Evolutionary conservation across 176 grass and related monocot genomes (phyloP).

Genomic region (Phragmites australis): DNA sequence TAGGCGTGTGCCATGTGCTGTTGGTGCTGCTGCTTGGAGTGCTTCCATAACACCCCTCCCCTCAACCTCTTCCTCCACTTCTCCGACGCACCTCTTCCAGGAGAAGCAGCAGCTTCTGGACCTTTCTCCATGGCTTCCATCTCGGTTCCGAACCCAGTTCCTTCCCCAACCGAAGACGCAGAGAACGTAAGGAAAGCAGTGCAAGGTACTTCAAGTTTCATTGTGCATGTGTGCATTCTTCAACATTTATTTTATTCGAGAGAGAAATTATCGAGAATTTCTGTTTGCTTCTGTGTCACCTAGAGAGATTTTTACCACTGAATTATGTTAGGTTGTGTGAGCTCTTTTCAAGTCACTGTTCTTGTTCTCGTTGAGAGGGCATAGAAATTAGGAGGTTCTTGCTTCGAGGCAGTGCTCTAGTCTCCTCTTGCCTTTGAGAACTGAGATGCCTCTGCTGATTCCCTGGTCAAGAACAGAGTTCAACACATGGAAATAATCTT

Average conservation of each 20-base stretch:
- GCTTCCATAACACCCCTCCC: slow-evolving; percentile 59
- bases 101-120: not conserved
- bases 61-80: slow-evolving; percentile 50
- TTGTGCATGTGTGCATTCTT: too few species aligned
- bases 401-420: not conserved
- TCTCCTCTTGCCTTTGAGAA: not conserved
- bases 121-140: slow-evolving; percentile 63
- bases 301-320: too few species aligned
- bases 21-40: slow-evolving; percentile 56
- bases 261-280: too few species aligned
- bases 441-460: not conserved
- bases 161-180: slow-evolving; percentile 59
- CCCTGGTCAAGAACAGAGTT: not conserved
- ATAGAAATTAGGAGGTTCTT: not conserved
- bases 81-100: not conserved
- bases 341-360: too few species aligned
- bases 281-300: too few species aligned
- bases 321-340: too few species aligned
- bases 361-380: not conserved
- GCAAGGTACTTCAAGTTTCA: slow-evolving; percentile 41
- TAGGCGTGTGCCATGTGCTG: slow-evolving; percentile 46
- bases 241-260: not conserved
- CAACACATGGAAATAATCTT: too few species aligned
- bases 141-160: slow-evolving; percentile 43
- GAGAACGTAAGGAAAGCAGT: slow-evolving; percentile 73